A percentile compares a stretch with the other conserved stretches of the same genome.
Evolutionary conservation across 106 monocot genomes (phyloP).

Genomic region (Allium cepa): DNA sequence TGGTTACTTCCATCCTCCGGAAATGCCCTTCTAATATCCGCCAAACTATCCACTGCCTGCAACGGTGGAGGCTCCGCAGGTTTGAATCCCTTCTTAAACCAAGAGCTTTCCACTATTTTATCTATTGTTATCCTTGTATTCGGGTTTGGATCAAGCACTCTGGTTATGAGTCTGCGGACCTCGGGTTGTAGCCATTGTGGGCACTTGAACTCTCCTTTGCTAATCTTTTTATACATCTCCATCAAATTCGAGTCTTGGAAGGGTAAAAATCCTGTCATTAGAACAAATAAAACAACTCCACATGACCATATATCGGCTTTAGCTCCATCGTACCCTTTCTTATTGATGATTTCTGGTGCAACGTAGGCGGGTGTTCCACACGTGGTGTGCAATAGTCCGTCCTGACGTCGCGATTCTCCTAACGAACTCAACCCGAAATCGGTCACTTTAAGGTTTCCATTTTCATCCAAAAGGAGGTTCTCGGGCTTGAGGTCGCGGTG

Average conservation of each 20-base stretch:
- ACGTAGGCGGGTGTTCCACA: constrained; percentile 72
- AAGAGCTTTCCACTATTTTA: constrained; percentile 33
- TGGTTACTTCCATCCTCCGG: not conserved
- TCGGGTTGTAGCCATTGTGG: constrained; percentile 48
- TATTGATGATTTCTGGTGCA: constrained; percentile 57
- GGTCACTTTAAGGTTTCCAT: constrained; percentile 57
- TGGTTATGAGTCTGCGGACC: constrained; percentile 28
- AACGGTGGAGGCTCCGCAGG: constrained; percentile 10
- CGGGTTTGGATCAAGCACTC: constrained; percentile 43
- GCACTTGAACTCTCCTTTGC: constrained; percentile 45
- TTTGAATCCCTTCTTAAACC: constrained; percentile 61
- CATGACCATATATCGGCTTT: constrained; percentile 67
- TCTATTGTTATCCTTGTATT: constrained; percentile 32
- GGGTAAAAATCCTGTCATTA: constrained; percentile 39
- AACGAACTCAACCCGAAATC: constrained; percentile 63
- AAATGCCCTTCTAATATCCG: constrained; percentile 34
- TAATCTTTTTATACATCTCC: constrained; percentile 59
- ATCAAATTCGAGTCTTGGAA: constrained; percentile 58
- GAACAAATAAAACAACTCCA: constrained; percentile 50
- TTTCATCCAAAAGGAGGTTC: constrained; percentile 56
- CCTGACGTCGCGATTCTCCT: constrained; percentile 23
- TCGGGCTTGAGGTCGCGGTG: constrained; percentile 67
- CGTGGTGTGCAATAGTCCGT: constrained; percentile 57
- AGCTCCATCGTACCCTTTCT: constrained; percentile 45
- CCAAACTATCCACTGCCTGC: not conserved